Conservation (phyloP, 148 eudicot species). For the Camellia japonica region DNA sequence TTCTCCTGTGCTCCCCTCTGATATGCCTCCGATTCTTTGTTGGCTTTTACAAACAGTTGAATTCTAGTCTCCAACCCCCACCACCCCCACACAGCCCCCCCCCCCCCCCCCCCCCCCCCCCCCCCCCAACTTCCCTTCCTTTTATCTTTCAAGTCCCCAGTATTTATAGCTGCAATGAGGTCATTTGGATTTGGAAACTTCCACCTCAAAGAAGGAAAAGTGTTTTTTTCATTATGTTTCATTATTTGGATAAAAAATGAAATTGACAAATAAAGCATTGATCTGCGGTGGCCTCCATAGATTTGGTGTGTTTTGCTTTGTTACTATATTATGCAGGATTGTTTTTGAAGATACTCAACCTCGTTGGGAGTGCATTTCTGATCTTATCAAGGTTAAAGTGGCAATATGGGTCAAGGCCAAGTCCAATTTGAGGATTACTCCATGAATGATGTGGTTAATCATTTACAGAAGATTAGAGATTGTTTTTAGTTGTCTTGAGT, state of each 20-base stretch:
- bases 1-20: constrained; percentile 16
- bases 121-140: no score
- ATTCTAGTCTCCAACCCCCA: background rate
- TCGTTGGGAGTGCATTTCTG: no score
- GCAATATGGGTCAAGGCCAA: no score
- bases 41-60: background rate
- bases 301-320: background rate
- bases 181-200: constrained; percentile 2
- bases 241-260: background rate
- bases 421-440: no score
- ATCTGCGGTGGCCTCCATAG: background rate
- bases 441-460: no score
- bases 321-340: background rate
- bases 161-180: constrained; percentile 13
- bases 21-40: constrained; percentile 20
- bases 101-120: no score
- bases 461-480: no score
- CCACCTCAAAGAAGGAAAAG: background rate
- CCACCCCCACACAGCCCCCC: no score
- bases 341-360: no score
- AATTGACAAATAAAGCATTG: constrained; percentile 5
- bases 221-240: background rate
- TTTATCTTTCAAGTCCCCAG: background rate
- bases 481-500: no score
- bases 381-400: no score